A percentile compares a stretch with the other conserved stretches of the same genome.
Evolutionary conservation across 768 basidiomycete species (phyloP).

Genomic region (Tricholoma matsutake): DNA sequence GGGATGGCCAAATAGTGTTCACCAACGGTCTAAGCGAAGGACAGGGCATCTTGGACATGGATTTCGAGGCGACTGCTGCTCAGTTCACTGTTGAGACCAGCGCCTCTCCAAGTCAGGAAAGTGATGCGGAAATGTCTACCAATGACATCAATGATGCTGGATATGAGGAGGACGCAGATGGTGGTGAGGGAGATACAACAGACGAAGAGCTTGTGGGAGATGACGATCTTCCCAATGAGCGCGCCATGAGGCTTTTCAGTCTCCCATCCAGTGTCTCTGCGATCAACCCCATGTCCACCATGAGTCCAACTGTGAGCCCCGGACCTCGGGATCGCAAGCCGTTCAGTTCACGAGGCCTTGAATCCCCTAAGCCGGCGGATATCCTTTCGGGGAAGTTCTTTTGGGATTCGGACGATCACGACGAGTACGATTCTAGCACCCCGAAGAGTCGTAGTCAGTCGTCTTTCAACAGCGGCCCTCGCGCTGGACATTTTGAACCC

Average conservation of each 20-base stretch:
- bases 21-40: conserved; percentile 61
- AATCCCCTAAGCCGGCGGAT: conserved; percentile 60
- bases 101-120: conserved; percentile 46
- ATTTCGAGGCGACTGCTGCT: conserved; percentile 64
- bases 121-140: conserved; percentile 49
- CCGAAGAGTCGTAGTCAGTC: conserved; percentile 21
- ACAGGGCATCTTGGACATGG: conserved; percentile 59
- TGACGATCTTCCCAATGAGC: conserved; percentile 69
- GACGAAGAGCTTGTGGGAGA: conserved; percentile 83
- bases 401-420: conserved; percentile 46
- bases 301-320: conserved; percentile 55
- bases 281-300: conserved; percentile 74
- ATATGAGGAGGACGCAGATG: conserved; percentile 46
- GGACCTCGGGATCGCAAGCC: conserved; percentile 32
- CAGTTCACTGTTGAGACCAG: conserved; percentile 46
- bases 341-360: conserved; percentile 23
- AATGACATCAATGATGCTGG: conserved; percentile 40
- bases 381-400: conserved; percentile 62
- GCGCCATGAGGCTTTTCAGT: conserved; percentile 69
- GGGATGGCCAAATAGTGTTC: conserved; percentile 75
- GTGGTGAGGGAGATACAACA: conserved; percentile 71
- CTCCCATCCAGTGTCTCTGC: conserved; percentile 60
- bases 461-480: conserved; percentile 29
- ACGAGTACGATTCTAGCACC: conserved; percentile 31
- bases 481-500: conserved; percentile 40